Base-by-base conservation (phyloP, 2,329 filamentous ascomycete species). In the Colletotrichum chrysophilum region DNA sequence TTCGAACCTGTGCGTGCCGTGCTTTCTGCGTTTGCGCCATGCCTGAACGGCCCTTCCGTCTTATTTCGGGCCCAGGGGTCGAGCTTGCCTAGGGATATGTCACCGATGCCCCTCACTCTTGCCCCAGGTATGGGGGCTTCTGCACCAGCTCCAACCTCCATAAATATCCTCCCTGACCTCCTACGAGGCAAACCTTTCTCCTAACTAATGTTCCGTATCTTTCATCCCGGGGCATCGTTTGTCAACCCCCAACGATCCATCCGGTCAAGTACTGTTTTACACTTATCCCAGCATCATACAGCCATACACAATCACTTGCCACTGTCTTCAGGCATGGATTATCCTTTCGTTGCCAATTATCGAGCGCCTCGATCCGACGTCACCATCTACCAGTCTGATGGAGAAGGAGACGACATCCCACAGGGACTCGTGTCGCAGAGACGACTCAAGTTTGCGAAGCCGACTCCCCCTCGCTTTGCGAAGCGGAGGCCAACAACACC, bases 381-480 rank as follows among this genome's bases (percentile, higher is more conserved):
- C 21, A 43, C 66, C 43, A 36, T 74, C 52, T 14, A 55, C 58
- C 58, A 68, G 60, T 64, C 76, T 62, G 75, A 70, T 64, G 64
- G 64, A 21, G 58, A 62, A 18, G 32, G 70, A 69, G 76, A 73
- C 77, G 24, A 80, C 85, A 68, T 76, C 80, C 82, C 43, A 77
- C 60, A 73, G 48, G 83, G 83, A 55, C 83, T 82, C 58, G 82
- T 86, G 13, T 80, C 80, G 16, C 82, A 82, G 18, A 84, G 82
- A 62, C 78, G 83, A 74, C 79, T 77, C 36, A 80, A 81, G 72
- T 79, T 86, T 61, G 79, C 61, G 16, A 68, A 43, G 38, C 68
- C 55, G 10, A 34, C 48, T 16, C 61, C 58, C 6, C 18, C 58
- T 62, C 30, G 62, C 56, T 21, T 36, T 24, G 7, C 32, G 7